Percentiles rank a stretch among this genome's conserved stretches.
Evolutionary conservation across 176 grass and related monocot genomes (phyloP).

Genomic region (Oryza nivara): DNA sequence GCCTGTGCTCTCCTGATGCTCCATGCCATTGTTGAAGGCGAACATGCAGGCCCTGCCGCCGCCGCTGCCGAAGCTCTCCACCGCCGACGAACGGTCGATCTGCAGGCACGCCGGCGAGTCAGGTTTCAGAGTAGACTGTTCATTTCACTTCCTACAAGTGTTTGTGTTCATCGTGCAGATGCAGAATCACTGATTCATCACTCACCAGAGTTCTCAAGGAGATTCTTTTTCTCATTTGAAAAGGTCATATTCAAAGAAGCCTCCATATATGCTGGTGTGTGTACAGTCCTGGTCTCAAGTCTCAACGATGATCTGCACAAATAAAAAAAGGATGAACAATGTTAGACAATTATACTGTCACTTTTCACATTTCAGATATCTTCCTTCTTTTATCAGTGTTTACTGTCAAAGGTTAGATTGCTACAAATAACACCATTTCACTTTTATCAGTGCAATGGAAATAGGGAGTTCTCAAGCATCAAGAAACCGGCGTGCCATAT

Average conservation of each 20-base stretch:
- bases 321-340: neutral
- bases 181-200: neutral
- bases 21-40: slow-evolving; percentile 88
- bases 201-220: slow-evolving; percentile 83
- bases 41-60: slow-evolving; percentile 71
- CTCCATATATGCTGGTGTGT: slow-evolving; percentile 70
- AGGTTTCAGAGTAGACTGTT: neutral
- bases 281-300: slow-evolving; percentile 46
- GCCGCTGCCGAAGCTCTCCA: slow-evolving; percentile 76
- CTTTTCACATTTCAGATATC: neutral
- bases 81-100: slow-evolving; percentile 67
- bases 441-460: neutral
- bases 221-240: slow-evolving; percentile 55
- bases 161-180: neutral
- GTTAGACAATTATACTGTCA: neutral
- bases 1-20: slow-evolving; percentile 66
- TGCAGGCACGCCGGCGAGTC: slow-evolving; percentile 16
- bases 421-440: neutral
- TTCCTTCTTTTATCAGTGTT: neutral
- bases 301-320: slow-evolving; percentile 63
- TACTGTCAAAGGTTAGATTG: neutral
- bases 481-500: slow-evolving; percentile 29
- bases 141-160: slow-evolving; percentile 16
- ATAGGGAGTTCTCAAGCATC: neutral
- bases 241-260: slow-evolving; percentile 70